These are phyloP conservation scores for Luffa aegyptiaca DNA, from an alignment of 306 rosid species.

Conservation along the genomic window DNA sequence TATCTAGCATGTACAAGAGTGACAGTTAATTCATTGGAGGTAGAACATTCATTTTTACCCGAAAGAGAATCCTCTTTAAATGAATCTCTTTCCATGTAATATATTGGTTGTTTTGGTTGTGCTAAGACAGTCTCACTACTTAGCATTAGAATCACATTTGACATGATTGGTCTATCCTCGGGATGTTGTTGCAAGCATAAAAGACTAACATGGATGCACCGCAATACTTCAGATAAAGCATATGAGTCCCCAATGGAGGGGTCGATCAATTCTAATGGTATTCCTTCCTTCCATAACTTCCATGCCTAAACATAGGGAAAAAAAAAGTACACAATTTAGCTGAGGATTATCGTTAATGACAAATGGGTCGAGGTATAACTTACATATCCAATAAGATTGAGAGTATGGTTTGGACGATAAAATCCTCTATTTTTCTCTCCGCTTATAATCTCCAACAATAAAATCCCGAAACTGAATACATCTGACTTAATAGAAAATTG, in stretches of 20 bases:
- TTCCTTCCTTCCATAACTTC: conserved; percentile 18
- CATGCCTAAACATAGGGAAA: conserved; percentile 17
- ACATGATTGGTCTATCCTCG: conserved; percentile 44
- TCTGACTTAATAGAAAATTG: conserved; percentile 41
- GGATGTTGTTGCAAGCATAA: conserved; percentile 38
- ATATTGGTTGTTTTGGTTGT: conserved; percentile 29
- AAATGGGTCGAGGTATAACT: background rate
- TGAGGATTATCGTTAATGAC: no score
- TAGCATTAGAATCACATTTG: conserved; percentile 32
- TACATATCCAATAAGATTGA: conserved; percentile 43
- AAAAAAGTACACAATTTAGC: no score
- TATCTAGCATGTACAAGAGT: conserved; percentile 4
- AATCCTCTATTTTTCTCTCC: conserved; percentile 36
- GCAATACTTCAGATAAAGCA: conserved; percentile 1
- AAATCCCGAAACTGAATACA: conserved; percentile 46
- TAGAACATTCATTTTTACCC: background rate
- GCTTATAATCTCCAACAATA: conserved; percentile 31
- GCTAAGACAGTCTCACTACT: conserved; percentile 27
- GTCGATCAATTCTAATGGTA: conserved; percentile 18
- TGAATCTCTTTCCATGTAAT: background rate
- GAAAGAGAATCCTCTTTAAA: background rate
- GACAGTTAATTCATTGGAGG: conserved; percentile 1
- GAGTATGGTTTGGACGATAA: conserved; percentile 14
- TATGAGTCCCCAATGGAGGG: conserved; percentile 7
- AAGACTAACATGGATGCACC: conserved; percentile 36